Evolutionary conservation across 805 yeast genomes (phyloP).

Genomic region (Spencermartinsiella europaea): DNA sequence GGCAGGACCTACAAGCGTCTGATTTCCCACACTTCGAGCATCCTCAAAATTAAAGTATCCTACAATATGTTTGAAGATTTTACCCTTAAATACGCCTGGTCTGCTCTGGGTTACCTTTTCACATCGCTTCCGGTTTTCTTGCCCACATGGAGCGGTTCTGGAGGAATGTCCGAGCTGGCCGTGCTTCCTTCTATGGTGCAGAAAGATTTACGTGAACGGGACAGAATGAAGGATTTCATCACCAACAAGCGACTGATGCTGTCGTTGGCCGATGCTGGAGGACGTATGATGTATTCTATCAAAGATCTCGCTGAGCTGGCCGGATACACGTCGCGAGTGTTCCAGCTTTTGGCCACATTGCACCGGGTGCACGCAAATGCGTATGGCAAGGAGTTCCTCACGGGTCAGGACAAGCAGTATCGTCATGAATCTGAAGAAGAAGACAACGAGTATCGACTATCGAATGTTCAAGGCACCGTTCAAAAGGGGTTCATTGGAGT

Average conservation of each 20-base stretch:
- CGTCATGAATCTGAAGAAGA: slow-evolving; percentile 2
- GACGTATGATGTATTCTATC: slow-evolving; percentile 88
- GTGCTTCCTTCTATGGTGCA: slow-evolving; percentile 16
- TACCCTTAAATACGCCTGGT: slow-evolving; percentile 87
- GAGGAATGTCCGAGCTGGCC: slow-evolving; percentile 22
- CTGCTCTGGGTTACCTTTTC: slow-evolving; percentile 88
- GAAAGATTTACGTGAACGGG: slow-evolving; percentile 28
- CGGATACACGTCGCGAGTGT: slow-evolving; percentile 85
- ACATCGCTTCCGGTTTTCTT: slow-evolving; percentile 84
- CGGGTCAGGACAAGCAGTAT: background rate
- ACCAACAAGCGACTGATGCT: slow-evolving; percentile 87
- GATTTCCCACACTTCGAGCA: slow-evolving; percentile 47
- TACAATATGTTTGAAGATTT: slow-evolving; percentile 81
- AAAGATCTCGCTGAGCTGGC: slow-evolving; percentile 88
- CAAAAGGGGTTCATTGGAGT: slow-evolving; percentile 75
- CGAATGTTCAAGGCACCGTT: slow-evolving; percentile 70
- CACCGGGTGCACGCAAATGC: slow-evolving; percentile 71
- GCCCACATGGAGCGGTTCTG: slow-evolving; percentile 38
- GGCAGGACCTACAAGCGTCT: slow-evolving; percentile 53
- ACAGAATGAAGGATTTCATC: slow-evolving; percentile 77
- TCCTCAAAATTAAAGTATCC: slow-evolving; percentile 54
- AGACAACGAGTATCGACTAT: slow-evolving; percentile 28
- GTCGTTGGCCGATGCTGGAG: slow-evolving; percentile 91
- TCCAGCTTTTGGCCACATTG: slow-evolving; percentile 64
- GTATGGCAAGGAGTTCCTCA: slow-evolving; percentile 18